A percentile compares a stretch with the other conserved stretches of the same genome.
Evolutionary conservation across 2,329 filamentous ascomycete genomes (phyloP).

Genomic region (Sordariomycetes sp.): DNA sequence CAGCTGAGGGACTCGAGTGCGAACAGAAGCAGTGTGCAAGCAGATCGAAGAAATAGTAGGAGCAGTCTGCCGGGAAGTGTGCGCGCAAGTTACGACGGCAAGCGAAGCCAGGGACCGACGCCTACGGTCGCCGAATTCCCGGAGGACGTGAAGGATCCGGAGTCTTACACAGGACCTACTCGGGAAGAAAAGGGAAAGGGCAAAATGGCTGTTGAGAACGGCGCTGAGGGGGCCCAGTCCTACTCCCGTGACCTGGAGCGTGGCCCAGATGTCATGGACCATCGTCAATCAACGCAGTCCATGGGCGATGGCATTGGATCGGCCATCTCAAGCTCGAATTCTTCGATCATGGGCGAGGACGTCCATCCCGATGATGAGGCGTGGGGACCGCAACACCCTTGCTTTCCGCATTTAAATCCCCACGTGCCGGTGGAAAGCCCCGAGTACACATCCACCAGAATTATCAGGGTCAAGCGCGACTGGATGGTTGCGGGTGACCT

Average conservation of each 20-base stretch:
- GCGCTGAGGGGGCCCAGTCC: constrained; percentile 21
- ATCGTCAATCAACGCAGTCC: constrained; percentile 37
- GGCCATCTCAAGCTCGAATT: constrained; percentile 45
- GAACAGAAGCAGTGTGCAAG: constrained; percentile 38
- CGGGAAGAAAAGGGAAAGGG: constrained; percentile 46
- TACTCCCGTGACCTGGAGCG: constrained; percentile 46
- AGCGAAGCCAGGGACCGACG: constrained; percentile 24
- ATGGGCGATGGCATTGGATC: constrained; percentile 43
- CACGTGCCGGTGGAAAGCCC: constrained; percentile 73
- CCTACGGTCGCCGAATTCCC: constrained; percentile 11
- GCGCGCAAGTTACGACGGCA: constrained; percentile 44
- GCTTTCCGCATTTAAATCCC: constrained; percentile 86
- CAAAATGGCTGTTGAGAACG: constrained; percentile 34
- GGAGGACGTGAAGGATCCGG: constrained; percentile 6
- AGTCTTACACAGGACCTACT: constrained; percentile 19
- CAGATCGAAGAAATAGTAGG: constrained; percentile 34
- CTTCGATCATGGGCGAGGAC: constrained; percentile 55
- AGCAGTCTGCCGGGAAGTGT: constrained; percentile 45
- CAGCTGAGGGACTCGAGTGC: constrained; percentile 30
- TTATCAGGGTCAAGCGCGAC: constrained; percentile 85
- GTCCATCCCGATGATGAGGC: constrained; percentile 62
- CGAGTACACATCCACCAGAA: constrained; percentile 69
- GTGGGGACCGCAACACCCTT: constrained; percentile 92
- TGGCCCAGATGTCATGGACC: constrained; percentile 34
- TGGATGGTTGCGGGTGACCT: constrained; percentile 87